phyloP scores from a whole-genome alignment of 441 rosid genomes.

The Biscutella laevigata region DNA sequence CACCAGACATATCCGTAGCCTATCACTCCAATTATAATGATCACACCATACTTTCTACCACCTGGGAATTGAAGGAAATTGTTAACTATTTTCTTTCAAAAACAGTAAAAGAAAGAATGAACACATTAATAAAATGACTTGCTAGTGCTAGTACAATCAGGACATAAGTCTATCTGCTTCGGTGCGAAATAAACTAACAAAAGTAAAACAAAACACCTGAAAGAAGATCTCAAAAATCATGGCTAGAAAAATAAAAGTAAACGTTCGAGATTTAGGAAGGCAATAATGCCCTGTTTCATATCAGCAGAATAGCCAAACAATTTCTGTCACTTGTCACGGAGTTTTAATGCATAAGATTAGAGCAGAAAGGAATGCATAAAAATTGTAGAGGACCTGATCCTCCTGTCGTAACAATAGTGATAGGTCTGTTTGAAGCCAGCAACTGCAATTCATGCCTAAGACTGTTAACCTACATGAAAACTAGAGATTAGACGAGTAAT shows the following conservation, averaged over 20 bases:
- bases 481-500: slow-evolving; percentile 3
- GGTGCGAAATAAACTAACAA: neutral
- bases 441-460: slow-evolving; percentile 59
- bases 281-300: neutral
- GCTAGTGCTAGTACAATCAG: neutral
- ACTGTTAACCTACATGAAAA: slow-evolving; percentile 52
- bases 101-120: neutral
- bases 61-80: slow-evolving; percentile 34
- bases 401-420: slow-evolving; percentile 61
- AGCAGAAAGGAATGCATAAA: slow-evolving; percentile 8
- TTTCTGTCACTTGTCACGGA: neutral
- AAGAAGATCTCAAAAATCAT: neutral
- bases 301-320: slow-evolving; percentile 5
- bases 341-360: neutral
- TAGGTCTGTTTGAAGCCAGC: slow-evolving; percentile 47
- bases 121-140: neutral
- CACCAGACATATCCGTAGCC: slow-evolving; percentile 97
- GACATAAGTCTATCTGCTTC: neutral
- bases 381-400: slow-evolving; percentile 48
- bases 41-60: slow-evolving; percentile 47
- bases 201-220: neutral
- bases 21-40: slow-evolving; percentile 55
- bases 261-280: neutral
- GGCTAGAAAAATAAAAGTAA: neutral
- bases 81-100: neutral